Evolutionary conservation across 2,329 filamentous ascomycete genomes (phyloP).

Genomic region (Colletotrichum limetticola): DNA sequence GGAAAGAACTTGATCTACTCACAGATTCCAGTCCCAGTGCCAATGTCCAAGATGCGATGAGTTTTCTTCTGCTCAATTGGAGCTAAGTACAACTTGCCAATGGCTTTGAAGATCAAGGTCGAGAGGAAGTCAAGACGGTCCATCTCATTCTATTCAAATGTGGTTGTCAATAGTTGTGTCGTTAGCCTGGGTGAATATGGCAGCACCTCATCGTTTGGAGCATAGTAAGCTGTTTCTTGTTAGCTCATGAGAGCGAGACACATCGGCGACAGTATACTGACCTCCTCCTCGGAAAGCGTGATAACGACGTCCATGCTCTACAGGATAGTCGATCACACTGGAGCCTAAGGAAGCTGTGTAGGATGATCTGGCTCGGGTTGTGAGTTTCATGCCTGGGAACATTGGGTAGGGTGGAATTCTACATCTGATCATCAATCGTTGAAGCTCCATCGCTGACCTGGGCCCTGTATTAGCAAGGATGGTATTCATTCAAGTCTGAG

Average conservation of each 20-base stretch:
- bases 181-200: background rate
- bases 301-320: slow-evolving; percentile 22
- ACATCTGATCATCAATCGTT: background rate
- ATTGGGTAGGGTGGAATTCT: background rate
- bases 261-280: background rate
- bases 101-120: background rate
- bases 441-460: background rate
- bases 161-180: background rate
- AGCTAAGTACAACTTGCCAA: slow-evolving; percentile 14
- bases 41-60: slow-evolving; percentile 64
- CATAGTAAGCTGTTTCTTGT: background rate
- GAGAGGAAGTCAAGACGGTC: slow-evolving; percentile 19
- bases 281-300: slow-evolving; percentile 21
- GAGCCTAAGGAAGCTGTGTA: background rate
- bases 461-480: background rate
- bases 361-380: background rate
- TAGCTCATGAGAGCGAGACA: background rate
- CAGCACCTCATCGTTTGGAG: background rate
- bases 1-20: background rate
- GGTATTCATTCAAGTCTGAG: background rate
- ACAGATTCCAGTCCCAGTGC: slow-evolving; percentile 72
- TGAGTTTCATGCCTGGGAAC: background rate
- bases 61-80: slow-evolving; percentile 11
- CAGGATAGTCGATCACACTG: slow-evolving; percentile 9
- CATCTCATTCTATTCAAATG: background rate